phyloP scores from a whole-genome alignment of 192 early-diverging fungal species.

The Mortierella claussenii region DNA sequence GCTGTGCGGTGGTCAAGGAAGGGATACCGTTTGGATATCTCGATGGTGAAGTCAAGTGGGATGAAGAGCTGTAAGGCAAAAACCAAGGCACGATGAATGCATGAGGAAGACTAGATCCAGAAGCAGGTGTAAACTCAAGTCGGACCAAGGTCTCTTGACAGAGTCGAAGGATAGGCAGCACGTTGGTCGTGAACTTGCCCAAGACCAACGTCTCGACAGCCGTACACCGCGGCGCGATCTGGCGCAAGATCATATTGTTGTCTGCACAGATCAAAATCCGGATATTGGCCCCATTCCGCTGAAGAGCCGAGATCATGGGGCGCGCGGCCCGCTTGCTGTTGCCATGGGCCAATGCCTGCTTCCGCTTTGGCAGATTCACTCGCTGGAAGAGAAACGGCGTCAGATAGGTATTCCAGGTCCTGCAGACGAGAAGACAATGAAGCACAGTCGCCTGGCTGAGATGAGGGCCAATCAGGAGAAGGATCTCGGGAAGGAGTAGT shows the following conservation, averaged over 20 bases:
- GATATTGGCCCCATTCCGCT: slow-evolving; percentile 17
- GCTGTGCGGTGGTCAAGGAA: not conserved
- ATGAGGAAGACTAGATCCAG: not conserved
- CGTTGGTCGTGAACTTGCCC: slow-evolving; percentile 22
- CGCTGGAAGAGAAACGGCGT: slow-evolving; percentile 38
- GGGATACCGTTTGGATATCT: not conserved
- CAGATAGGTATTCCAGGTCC: slow-evolving; percentile 21
- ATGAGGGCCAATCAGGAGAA: slow-evolving; percentile 18
- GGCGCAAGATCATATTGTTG: slow-evolving; percentile 18
- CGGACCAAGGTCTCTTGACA: slow-evolving; percentile 16
- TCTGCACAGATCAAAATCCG: slow-evolving; percentile 19
- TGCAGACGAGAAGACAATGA: slow-evolving; percentile 21
- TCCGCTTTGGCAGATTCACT: slow-evolving; percentile 11
- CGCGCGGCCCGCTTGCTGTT: slow-evolving; percentile 17
- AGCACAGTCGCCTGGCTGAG: slow-evolving; percentile 16
- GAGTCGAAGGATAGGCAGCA: slow-evolving; percentile 19
- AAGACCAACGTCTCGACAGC: slow-evolving; percentile 34
- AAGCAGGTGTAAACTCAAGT: slow-evolving; percentile 14
- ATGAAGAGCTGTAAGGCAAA: not conserved
- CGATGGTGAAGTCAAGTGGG: not conserved
- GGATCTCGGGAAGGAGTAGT: slow-evolving; percentile 30
- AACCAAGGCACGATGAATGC: too few relatives aligned
- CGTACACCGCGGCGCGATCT: slow-evolving; percentile 7
- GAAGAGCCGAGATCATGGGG: slow-evolving; percentile 23
- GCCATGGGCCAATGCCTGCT: not conserved